phyloP scores from a whole-genome alignment of 2,329 filamentous ascomycete genomes.

The Dactylellina sp. region DNA sequence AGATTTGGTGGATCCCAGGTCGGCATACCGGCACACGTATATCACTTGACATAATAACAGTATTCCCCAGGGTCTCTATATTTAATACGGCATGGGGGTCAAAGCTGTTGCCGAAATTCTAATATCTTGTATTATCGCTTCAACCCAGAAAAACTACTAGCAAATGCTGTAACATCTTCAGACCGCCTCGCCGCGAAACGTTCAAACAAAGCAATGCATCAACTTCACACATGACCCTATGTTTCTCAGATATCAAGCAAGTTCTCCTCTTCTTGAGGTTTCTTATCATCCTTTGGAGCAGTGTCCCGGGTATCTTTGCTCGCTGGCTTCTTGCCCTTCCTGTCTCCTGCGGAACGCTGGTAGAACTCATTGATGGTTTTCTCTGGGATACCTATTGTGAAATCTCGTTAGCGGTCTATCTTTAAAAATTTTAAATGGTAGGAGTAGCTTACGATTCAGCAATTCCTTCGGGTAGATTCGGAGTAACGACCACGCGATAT shows the following conservation, averaged over 20 bases:
- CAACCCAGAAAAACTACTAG: slow-evolving; percentile 31
- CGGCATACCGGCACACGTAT: background rate
- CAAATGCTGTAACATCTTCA: slow-evolving; percentile 41
- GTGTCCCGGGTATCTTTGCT: slow-evolving; percentile 64
- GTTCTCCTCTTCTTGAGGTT: slow-evolving; percentile 68
- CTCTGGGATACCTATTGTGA: slow-evolving; percentile 72
- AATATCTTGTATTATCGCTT: slow-evolving; percentile 52
- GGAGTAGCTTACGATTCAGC: slow-evolving; percentile 76
- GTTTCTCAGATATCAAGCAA: slow-evolving; percentile 67
- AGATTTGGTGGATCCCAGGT: slow-evolving; percentile 18
- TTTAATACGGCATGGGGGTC: background rate
- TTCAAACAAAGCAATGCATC: slow-evolving; percentile 13
- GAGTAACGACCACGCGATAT: slow-evolving; percentile 94
- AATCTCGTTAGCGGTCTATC: slow-evolving; percentile 2
- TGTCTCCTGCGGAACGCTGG: slow-evolving; percentile 72
- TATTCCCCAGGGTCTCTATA: background rate
- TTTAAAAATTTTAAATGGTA: slow-evolving; percentile 61
- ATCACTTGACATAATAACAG: too few relatives aligned
- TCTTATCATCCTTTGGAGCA: slow-evolving; percentile 64
- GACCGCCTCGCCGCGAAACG: slow-evolving; percentile 25
- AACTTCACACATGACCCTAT: slow-evolving; percentile 5
- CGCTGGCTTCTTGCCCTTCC: slow-evolving; percentile 68
- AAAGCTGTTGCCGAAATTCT: slow-evolving; percentile 40
- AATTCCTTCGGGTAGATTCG: slow-evolving; percentile 98
- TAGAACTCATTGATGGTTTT: slow-evolving; percentile 87